Conservation (phyloP, 2,329 filamentous ascomycete genomes). For the Botrytis fragariae region DNA sequence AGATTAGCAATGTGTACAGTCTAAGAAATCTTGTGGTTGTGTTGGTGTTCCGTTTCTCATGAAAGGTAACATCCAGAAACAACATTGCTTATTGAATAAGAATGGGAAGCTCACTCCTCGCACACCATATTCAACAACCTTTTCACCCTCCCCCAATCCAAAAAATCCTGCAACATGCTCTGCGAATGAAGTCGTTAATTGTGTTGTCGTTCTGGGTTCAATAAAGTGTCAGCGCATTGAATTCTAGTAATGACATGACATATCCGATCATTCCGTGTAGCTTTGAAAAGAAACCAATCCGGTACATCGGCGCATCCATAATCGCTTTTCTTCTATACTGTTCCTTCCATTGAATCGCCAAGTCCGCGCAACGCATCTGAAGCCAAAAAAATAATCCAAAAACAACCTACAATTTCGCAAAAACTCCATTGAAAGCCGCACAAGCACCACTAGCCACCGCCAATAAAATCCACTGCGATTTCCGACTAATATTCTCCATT, state of each 20-base stretch:
- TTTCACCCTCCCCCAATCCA: conserved; percentile 45
- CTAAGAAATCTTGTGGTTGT: not conserved
- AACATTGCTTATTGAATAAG: not conserved
- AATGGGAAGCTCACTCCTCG: conserved; percentile 45
- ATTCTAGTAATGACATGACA: not conserved
- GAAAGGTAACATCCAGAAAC: not conserved
- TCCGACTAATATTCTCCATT: conserved; percentile 40
- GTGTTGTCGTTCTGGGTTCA: conserved; percentile 50
- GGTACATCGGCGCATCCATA: not conserved
- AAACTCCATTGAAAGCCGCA: conserved; percentile 70
- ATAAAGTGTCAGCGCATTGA: conserved; percentile 16
- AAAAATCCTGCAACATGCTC: conserved; percentile 46
- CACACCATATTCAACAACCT: conserved; percentile 49
- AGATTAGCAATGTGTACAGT: not conserved
- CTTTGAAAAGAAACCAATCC: not conserved
- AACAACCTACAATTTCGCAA: conserved; percentile 70
- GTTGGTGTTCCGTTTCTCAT: not conserved
- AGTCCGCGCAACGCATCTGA: not conserved
- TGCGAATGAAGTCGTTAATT: conserved; percentile 53
- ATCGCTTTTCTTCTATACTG: not conserved
- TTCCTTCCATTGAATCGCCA: not conserved
- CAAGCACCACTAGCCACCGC: conserved; percentile 73
- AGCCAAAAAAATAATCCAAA: conserved; percentile 7
- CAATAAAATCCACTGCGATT: conserved; percentile 61
- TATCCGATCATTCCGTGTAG: not conserved